These are phyloP conservation scores for Globisporangium canariense DNA, from an alignment of 352 stramenopile species.

Conservation along the genomic window DNA sequence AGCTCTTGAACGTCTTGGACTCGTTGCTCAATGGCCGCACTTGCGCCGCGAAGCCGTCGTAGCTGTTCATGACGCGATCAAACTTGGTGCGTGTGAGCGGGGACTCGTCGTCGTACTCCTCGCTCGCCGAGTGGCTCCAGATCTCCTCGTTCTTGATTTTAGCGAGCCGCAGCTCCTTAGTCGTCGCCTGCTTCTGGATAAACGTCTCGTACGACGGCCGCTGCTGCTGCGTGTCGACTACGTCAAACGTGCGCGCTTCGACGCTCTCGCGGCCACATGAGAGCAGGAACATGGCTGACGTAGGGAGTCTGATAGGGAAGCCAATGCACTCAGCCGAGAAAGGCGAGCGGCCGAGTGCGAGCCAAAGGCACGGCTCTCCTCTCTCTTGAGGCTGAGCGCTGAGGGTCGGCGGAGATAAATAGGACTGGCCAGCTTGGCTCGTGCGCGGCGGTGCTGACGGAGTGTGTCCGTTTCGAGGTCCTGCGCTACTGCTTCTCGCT, in stretches of 20 bases:
- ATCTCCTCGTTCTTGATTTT: slow-evolving; percentile 19
- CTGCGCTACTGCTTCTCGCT: neutral
- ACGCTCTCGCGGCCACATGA: slow-evolving; percentile 33
- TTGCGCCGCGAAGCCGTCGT: slow-evolving; percentile 33
- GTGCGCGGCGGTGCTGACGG: neutral
- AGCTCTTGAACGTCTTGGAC: slow-evolving; percentile 3
- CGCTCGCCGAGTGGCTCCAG: slow-evolving; percentile 20
- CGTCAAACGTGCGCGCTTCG: slow-evolving; percentile 10
- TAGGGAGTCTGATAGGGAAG: neutral
- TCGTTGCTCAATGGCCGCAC: slow-evolving; percentile 13
- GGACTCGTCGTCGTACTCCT: slow-evolving; percentile 14
- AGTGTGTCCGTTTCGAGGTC: neutral
- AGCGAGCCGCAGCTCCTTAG: slow-evolving; percentile 12
- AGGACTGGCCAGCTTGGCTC: neutral
- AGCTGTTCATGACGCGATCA: slow-evolving; percentile 24
- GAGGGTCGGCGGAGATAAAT: neutral
- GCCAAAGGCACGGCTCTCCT: neutral
- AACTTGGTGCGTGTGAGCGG: slow-evolving; percentile 2
- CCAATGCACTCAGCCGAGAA: neutral
- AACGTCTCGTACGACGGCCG: slow-evolving; percentile 23
- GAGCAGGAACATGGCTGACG: slow-evolving; percentile 31
- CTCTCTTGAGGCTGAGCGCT: neutral
- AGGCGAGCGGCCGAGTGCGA: neutral
- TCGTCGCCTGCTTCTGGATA: slow-evolving; percentile 10
- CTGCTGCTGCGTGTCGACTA: neutral